A percentile compares a stretch with the other conserved stretches of the same genome.
phyloP scores from a whole-genome alignment of 805 yeast genomes.

The Saturnispora bothae region DNA sequence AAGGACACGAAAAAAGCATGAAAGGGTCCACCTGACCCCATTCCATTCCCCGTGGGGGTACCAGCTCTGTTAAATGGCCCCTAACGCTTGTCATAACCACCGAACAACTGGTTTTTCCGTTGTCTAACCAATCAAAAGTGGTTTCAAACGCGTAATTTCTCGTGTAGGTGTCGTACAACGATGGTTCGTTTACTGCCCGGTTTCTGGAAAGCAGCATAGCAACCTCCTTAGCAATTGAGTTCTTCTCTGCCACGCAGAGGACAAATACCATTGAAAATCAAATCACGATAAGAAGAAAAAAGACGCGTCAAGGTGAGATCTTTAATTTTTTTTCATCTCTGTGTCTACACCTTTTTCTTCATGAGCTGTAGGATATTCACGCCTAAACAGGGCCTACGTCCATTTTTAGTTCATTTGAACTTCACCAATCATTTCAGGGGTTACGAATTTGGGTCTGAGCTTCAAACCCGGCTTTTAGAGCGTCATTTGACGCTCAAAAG shows the following conservation, averaged over 20 bases:
- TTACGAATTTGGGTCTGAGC: too few species aligned
- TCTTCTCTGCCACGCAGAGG: slow-evolving; percentile 94
- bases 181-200: slow-evolving; percentile 29
- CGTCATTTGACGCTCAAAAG: slow-evolving; percentile 30
- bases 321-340: not conserved
- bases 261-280: slow-evolving; percentile 42
- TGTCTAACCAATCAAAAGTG: slow-evolving; percentile 51
- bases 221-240: slow-evolving; percentile 84
- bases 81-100: slow-evolving; percentile 79
- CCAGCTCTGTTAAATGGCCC: slow-evolving; percentile 70
- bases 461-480: slow-evolving; percentile 32
- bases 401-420: not conserved
- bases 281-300: too few species aligned
- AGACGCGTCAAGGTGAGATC: not conserved
- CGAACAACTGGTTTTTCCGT: slow-evolving; percentile 42
- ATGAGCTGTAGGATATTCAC: too few species aligned
- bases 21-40: slow-evolving; percentile 64
- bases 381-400: too few species aligned
- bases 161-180: slow-evolving; percentile 45
- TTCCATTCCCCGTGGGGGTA: slow-evolving; percentile 49
- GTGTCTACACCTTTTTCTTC: not conserved
- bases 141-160: slow-evolving; percentile 72
- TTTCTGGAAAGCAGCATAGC: slow-evolving; percentile 73
- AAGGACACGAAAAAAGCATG: slow-evolving; percentile 61
- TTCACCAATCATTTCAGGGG: not conserved